Conservation (phyloP, 78 protist species). For the Speleostelium caveatum region DNA sequence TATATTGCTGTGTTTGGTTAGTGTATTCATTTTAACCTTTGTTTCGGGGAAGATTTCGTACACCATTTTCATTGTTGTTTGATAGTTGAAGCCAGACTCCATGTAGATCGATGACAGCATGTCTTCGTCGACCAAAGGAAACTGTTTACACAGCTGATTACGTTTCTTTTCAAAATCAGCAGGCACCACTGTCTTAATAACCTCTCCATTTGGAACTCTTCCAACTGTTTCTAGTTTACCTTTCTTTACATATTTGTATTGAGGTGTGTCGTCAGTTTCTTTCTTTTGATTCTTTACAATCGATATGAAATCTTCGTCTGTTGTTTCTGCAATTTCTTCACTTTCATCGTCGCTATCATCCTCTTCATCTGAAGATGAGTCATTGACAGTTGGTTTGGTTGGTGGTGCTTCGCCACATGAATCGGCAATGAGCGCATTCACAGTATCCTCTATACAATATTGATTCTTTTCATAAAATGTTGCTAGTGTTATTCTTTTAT, state of each 20-base stretch:
- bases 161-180: conserved; percentile 5
- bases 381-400: not conserved
- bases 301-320: too few species aligned
- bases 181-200: too few species aligned
- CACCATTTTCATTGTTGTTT: not conserved
- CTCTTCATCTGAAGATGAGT: too few species aligned
- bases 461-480: not conserved
- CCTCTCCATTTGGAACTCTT: not conserved
- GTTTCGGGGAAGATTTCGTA: conserved; percentile 16
- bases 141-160: conserved; percentile 13
- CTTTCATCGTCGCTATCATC: too few species aligned
- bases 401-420: not conserved
- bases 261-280: too few species aligned
- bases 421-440: not conserved
- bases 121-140: conserved; percentile 29
- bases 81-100: not conserved
- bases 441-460: not conserved
- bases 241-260: too few species aligned
- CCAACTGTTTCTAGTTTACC: not conserved
- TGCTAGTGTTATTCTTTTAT: conserved; percentile 3
- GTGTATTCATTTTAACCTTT: conserved; percentile 4
- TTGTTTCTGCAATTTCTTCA: too few species aligned
- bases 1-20: too few species aligned
- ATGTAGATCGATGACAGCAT: not conserved
- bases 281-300: too few species aligned